These are phyloP conservation scores for Vitellaria paradoxa DNA, from an alignment of 179 eudicot species.

Conservation along the genomic window DNA sequence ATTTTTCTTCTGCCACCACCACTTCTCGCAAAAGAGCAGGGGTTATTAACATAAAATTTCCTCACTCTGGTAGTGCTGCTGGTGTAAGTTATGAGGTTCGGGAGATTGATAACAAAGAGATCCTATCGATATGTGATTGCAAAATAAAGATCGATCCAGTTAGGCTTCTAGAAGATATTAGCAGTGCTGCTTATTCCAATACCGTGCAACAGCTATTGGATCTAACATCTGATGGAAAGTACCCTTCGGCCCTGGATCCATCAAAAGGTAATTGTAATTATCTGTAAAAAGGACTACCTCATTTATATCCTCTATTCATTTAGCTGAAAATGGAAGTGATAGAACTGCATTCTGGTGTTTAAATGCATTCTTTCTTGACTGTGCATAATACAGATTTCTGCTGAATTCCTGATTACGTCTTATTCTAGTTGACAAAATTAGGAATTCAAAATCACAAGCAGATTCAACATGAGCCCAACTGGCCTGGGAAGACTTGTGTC, in stretches of 20 bases:
- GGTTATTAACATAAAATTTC: slow-evolving; percentile 65
- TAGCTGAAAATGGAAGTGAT: neutral
- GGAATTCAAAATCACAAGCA: neutral
- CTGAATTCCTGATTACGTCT: neutral
- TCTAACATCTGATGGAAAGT: slow-evolving; percentile 69
- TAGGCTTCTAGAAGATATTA: slow-evolving; percentile 82
- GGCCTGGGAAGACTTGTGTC: neutral
- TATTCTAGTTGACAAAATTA: neutral
- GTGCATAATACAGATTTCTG: neutral
- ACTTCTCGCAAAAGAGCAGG: slow-evolving; percentile 76
- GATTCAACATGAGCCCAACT: neutral
- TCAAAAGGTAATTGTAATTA: slow-evolving; percentile 48
- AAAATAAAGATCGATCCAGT: slow-evolving; percentile 79
- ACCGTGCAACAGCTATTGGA: slow-evolving; percentile 70
- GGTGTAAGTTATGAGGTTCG: slow-evolving; percentile 77
- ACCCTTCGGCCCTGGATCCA: slow-evolving; percentile 93
- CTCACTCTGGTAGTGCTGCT: slow-evolving; percentile 78
- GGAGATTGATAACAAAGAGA: slow-evolving; percentile 70
- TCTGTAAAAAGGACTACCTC: neutral
- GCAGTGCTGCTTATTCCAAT: slow-evolving; percentile 73
- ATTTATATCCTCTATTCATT: neutral
- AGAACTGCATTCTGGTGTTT: neutral
- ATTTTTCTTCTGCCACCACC: slow-evolving; percentile 42
- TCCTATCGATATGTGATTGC: slow-evolving; percentile 62
- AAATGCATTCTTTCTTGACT: neutral